Evolutionary conservation across 140 eudicot species (phyloP).

Genomic region (Senecio squalidus): DNA sequence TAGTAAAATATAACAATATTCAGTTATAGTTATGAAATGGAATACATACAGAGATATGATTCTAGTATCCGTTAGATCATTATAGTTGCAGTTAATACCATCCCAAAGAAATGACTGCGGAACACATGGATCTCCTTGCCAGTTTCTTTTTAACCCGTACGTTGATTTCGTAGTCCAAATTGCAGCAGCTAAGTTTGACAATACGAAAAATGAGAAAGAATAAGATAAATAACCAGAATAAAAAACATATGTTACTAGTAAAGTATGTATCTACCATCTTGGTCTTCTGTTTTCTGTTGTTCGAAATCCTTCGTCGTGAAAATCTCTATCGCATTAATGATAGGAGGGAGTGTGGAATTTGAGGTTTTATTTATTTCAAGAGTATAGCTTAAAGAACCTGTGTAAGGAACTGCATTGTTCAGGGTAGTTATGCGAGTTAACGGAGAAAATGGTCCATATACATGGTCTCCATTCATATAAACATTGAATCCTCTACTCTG

Average conservation of each 20-base stretch:
- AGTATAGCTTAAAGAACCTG: neutral
- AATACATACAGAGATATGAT: constrained; percentile 44
- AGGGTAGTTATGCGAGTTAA: neutral
- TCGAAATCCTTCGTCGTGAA: constrained; percentile 3
- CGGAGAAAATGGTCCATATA: neutral
- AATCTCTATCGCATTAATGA: constrained; percentile 24
- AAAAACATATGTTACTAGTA: too few relatives aligned
- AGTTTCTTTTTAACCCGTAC: constrained; percentile 32
- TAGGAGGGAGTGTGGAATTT: constrained; percentile 30
- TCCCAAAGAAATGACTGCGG: constrained; percentile 38
- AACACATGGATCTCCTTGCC: constrained; percentile 69
- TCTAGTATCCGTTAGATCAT: constrained; percentile 15
- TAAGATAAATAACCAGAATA: too few relatives aligned
- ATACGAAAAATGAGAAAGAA: neutral
- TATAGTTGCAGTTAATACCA: constrained; percentile 38
- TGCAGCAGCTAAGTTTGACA: constrained; percentile 21
- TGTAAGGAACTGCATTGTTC: neutral
- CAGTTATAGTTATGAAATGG: neutral
- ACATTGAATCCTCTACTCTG: constrained; percentile 23
- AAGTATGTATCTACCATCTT: constrained; percentile 24
- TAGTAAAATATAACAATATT: too few relatives aligned
- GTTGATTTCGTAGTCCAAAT: constrained; percentile 29
- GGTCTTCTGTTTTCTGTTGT: constrained; percentile 12
- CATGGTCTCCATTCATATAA: neutral
- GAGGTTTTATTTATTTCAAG: constrained; percentile 1